Base-by-base conservation (phyloP, 805 yeast genomes). In the Grigorovia humatica region DNA sequence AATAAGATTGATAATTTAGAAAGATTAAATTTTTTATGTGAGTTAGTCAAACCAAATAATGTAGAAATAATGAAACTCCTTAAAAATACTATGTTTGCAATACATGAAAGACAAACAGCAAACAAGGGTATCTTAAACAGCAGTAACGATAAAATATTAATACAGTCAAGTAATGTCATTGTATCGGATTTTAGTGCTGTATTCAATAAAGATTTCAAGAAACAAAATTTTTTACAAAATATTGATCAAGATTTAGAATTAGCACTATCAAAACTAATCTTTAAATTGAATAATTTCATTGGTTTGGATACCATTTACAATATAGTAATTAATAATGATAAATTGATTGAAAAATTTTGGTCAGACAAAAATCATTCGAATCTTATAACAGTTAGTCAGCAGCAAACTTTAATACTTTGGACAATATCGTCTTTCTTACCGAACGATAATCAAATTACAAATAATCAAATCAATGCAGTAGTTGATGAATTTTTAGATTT, bases 111-210 rank as follows among this genome's bases (percentile, higher is more conserved):
- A 32, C 38, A 32, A 32, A 32, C 38, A 32, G 15, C 8, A 11
- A 32, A 5, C 15, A 32, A 32, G 38, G 15, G 15, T 11, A 32
- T 32, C 2, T 32, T 8, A 11, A 32, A 32, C 15, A 32, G 15
- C 15, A 32, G 11, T 32, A 5, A 51, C 2, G 44, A 32, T 1
- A 55, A 51, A 23, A 54, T 62, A 2, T 35, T 53, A 3, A 63
- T 59, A 43, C 63, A 62, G 44, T 54, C 57, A 20, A 55, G 58
- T 32, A 52, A 55, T 52, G 56, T 61, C 3, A 48, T 57, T 12
- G 30, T 61, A 12, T 52, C 54, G 9, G 55, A 53, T 44, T 41
- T 51, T 32, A 13, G 38, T 13, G 4, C 38, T 11, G 38, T 32
- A 13, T 32, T 32, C 15, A 32, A 32, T 13, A 32, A 44, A 8